Base-by-base conservation (phyloP, 2,329 filamentous ascomycete genomes). In the Apiospora hydei region DNA sequence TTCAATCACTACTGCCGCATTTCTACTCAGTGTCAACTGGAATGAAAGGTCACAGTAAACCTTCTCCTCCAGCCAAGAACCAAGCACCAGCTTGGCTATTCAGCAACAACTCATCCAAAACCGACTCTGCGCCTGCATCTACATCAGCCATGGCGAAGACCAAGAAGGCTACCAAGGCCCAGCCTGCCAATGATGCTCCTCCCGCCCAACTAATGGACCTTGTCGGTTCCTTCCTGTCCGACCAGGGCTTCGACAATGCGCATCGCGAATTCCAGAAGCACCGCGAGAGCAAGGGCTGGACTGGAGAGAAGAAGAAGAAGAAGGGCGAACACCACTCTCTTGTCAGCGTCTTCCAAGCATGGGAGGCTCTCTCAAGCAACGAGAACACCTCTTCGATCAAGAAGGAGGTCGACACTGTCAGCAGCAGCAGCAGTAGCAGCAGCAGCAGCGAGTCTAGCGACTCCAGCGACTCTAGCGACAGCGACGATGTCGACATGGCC, bases 181-280 rank as follows among this genome's bases (percentile, higher is more conserved):
- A 79, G 13, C 71, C 75, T 14, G 74, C 76, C 16, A 67, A 70
- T 70, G 72, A 81, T 41, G 80, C 84, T 67, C 86, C 89, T 38
- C 87, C 92, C 5, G 81, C 87, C 41, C 87, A 92, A 80, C 84
- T 95, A 47, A 84, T 95, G 78, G 88, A 90, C 73, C 84, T 94
- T 21, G 87, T 95, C 77, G 89, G 90, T 74, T 82, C 83, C 30
- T 95, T 94, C 81, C 85, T 95, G 69, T 86, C 87, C 57, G 87
- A 91, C 66, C 87, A 92, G 80, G 88, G 89, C n/a, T 92, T 93
- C 77, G 81, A 85, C 67, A 85, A 86, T 72, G 89, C 92, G 66
- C 88, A 88, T 77, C 84, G 86, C 72, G 88, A 89, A 6, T 92
- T 94, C 78, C 85, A 86, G 76, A 89, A 91, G 79, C 90, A 94